Base-by-base conservation (phyloP, 306 rosid species). In the Pyrus pyrifolia region DNA sequence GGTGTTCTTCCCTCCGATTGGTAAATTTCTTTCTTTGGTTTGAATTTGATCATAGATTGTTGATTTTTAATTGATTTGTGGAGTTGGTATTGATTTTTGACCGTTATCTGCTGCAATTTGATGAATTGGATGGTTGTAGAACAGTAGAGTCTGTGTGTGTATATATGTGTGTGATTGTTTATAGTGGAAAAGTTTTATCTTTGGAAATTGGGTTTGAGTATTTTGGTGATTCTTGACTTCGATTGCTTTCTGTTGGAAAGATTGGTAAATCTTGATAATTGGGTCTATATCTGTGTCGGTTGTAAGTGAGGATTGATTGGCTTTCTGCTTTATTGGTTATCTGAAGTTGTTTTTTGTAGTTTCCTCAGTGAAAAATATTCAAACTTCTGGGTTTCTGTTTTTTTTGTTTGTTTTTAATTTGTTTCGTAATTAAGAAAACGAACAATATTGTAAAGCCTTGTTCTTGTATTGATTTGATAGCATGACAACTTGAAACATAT, bases 1-100 rank as follows among this genome's bases (percentile, higher is more conserved):
- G 84, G 49, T 87, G 80, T 78, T 86, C 88, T 83, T 85, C 85
- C 10, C 82, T 77, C 82, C 52, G 45, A 75, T 80, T 73, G 98
- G 98, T 94, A 90, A 77, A 53, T 84, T 52, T 73, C 67, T 29
- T 75, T 49, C 21, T 35, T 60, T 78, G 51, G 38, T 73, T 46
- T 11, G 11, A 14, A 4, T 31, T 49, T 38, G 6, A 57, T 57
- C 62, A n/a, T n/a, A 57, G 2, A n/a, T 57, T 19, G 44, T 49
- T 67, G 60, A 31, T 65, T 57, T 57, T 3, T 21, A 60, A 58
- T 33, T 75, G 14, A 12, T 46, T 59, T 64, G 1, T 33, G 5
- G 25, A 6, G 42, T 29, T 59, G 57, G n/a, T 45, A 22, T 44
- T 55, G 60, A 51, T 58, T 80, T 79, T 27, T 33, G 14, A 35